Conservation (phyloP, 2,329 filamentous ascomycete species). For the Cladorrhinum sp. region DNA sequence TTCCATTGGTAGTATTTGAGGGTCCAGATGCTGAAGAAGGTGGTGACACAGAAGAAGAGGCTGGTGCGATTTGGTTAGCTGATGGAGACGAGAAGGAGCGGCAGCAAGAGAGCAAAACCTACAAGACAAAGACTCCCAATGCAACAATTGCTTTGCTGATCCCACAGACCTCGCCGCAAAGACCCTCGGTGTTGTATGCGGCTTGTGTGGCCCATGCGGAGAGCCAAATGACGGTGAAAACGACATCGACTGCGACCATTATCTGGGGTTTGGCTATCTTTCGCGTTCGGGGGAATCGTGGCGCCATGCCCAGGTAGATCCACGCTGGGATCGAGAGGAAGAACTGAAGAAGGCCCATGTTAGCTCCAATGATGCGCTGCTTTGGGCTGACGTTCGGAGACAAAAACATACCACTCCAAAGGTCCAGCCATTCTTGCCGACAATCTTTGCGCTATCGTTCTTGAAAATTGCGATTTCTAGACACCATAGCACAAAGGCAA, state of each 20-base stretch:
- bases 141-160: constrained; percentile 62
- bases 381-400: background rate
- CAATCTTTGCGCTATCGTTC: constrained; percentile 45
- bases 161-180: constrained; percentile 55
- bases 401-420: constrained; percentile 56
- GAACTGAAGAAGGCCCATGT: constrained; percentile 45
- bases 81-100: background rate
- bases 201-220: constrained; percentile 65
- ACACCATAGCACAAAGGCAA: constrained; percentile 55
- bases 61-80: constrained; percentile 34
- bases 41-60: constrained; percentile 52
- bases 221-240: constrained; percentile 61
- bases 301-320: constrained; percentile 63
- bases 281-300: constrained; percentile 59
- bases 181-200: constrained; percentile 55
- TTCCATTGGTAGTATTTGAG: constrained; percentile 61
- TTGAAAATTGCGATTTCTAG: constrained; percentile 60
- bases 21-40: constrained; percentile 57
- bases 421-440: constrained; percentile 60
- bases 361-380: background rate
- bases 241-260: constrained; percentile 56
- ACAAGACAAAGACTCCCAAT: constrained; percentile 62
- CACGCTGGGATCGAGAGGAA: constrained; percentile 63
- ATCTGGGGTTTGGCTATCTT: constrained; percentile 60
- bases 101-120: constrained; percentile 31